Evolutionary conservation across 345 rosid species (phyloP).

Genomic region (Rhodamnia rubescens): DNA sequence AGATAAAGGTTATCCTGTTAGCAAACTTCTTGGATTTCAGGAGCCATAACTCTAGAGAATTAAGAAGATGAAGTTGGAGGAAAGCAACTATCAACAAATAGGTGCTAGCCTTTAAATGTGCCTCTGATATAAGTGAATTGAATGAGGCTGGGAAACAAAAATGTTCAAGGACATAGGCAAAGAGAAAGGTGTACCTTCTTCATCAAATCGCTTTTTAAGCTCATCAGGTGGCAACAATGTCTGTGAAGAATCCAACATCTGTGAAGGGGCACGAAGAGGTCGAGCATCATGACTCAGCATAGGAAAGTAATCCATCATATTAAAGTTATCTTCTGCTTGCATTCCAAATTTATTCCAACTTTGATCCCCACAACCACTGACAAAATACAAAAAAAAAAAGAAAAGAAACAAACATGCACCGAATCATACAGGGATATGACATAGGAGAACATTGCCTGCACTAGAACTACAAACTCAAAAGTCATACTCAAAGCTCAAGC

Average conservation of each 20-base stretch:
- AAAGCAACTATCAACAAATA: neutral
- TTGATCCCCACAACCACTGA: neutral
- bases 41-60: neutral
- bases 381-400: neutral
- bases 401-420: neutral
- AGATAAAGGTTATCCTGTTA: neutral
- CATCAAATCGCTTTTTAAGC: slow-evolving; percentile 70
- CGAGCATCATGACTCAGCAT: neutral
- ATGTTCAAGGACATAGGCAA: neutral
- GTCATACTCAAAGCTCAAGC: neutral
- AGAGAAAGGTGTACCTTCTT: slow-evolving; percentile 46
- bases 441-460: neutral
- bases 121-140: neutral
- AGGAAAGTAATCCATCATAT: neutral
- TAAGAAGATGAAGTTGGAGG: neutral
- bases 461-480: neutral
- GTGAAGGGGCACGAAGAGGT: slow-evolving; percentile 12
- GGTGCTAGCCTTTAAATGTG: neutral
- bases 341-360: neutral
- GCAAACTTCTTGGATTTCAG: neutral
- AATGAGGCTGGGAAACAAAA: neutral
- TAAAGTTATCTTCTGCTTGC: neutral
- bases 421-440: neutral
- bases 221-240: slow-evolving; percentile 67
- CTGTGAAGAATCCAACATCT: slow-evolving; percentile 84